Percentiles rank a stretch among this genome's conserved stretches.
These are phyloP conservation scores for Tricholoma hemisulphureum DNA, from an alignment of 768 basidiomycete species.

Conservation along the genomic window DNA sequence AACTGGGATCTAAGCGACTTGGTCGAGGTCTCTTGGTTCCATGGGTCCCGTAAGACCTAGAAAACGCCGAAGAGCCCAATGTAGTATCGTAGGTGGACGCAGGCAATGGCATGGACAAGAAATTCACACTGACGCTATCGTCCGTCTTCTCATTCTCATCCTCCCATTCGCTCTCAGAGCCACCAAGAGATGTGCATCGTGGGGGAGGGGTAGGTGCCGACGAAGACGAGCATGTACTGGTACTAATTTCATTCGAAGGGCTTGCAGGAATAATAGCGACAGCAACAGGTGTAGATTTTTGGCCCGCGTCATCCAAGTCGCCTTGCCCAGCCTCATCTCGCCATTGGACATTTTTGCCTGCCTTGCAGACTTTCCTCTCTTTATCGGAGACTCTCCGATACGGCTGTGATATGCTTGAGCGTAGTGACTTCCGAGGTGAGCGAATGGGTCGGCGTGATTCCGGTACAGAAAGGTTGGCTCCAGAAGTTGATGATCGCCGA, in stretches of 20 bases:
- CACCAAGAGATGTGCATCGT: slow-evolving; percentile 50
- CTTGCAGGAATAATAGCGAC: slow-evolving; percentile 46
- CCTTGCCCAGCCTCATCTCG: slow-evolving; percentile 84
- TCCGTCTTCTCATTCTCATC: slow-evolving; percentile 85
- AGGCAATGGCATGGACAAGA: slow-evolving; percentile 43
- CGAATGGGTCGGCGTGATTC: slow-evolving; percentile 54
- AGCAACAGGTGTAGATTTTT: slow-evolving; percentile 30
- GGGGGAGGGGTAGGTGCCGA: slow-evolving; percentile 32
- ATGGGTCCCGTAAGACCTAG: slow-evolving; percentile 27
- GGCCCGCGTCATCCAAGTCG: slow-evolving; percentile 64
- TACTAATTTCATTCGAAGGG: slow-evolving; percentile 30
- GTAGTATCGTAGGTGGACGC: slow-evolving; percentile 31
- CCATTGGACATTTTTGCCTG: slow-evolving; percentile 83
- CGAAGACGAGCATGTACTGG: slow-evolving; percentile 20
- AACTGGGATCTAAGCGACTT: slow-evolving; percentile 67
- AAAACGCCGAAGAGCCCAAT: slow-evolving; percentile 23
- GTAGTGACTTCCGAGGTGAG: slow-evolving; percentile 71
- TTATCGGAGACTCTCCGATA: slow-evolving; percentile 66
- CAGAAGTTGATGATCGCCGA: slow-evolving; percentile 41
- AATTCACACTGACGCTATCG: slow-evolving; percentile 63
- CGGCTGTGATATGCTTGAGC: slow-evolving; percentile 60
- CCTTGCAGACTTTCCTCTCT: slow-evolving; percentile 52
- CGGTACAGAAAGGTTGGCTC: slow-evolving; percentile 42
- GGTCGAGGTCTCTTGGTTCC: slow-evolving; percentile 51
- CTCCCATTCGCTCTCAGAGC: slow-evolving; percentile 88